Evolutionary conservation across 1,139 yeast genomes (phyloP), one percentile per base, ranked within the genome.

Genomic region (Nadsonia starkeyi-henricii): DNA sequence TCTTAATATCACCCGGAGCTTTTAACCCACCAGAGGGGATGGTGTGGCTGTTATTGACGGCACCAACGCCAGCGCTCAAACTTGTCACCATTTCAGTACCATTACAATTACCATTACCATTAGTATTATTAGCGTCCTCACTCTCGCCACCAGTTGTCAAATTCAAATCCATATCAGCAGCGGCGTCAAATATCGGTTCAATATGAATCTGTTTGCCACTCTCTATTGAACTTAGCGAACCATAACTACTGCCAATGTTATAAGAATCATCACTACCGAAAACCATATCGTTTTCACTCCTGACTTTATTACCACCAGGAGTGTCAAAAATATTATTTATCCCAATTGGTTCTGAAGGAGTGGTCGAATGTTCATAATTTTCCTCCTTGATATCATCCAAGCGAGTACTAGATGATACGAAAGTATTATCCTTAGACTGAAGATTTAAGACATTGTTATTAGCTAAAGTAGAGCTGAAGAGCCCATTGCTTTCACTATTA

Each of bases 391-490:
- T 33, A 33, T 33, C 39, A 33, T 33, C 17, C 4, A 33, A n/a
- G 12, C 39, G 39, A 13, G 17, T 15, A 12, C 5, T 13, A 13
- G 39, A 33, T 15, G 17, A 12, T 9, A 15, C 4, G 15, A 4
- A 5, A 23, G 28, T 23, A 9, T 5, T 23, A 5, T 23, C 28
- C 28, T 23, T 23, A 9, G 8, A 5, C 12, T 33, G 39, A 13
- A 37, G 43, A n/a, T 43, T 43, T 30, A 39, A 45, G 44, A 43
- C 39, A 39, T 47, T 43, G 44, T 43, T 43, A 45, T 47, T 43
- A 45, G 43, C 37, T 30, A 43, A 33, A 15, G 43, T 47, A 26
- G 46, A 43, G 12, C 17, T 8, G 12, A 13, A 13, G 12, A 3
- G 4, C 17, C 17, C 17, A 33, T 33, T 33, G 12, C 17, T 33